Conservation (phyloP, 2,329 filamentous ascomycete genomes). For the Chaetomium strumarium region DNA sequence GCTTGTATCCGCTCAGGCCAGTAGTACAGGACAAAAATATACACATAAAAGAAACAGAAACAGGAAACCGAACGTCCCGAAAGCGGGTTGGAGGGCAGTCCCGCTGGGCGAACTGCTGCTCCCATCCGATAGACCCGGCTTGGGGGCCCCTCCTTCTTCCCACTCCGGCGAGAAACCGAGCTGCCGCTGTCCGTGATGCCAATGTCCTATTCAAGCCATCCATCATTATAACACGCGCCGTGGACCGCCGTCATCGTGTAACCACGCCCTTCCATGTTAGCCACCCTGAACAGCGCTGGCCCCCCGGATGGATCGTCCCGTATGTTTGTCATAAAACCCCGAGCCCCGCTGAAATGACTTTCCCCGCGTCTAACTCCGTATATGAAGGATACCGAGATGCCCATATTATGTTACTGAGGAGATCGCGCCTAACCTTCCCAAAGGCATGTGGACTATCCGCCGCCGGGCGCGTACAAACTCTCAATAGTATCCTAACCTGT, state of each 20-base stretch:
- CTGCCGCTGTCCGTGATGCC: conserved; percentile 2
- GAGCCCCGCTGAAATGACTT: conserved; percentile 15
- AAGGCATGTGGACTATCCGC: not conserved
- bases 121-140: not conserved
- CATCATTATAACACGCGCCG: conserved; percentile 8
- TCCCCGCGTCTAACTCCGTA: conserved; percentile 23
- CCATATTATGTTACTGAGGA: conserved; percentile 19
- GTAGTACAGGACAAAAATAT: conserved; percentile 18
- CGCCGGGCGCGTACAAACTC: not conserved
- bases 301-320: not conserved
- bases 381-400: conserved; percentile 24
- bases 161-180: not conserved
- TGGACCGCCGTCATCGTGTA: conserved; percentile 4
- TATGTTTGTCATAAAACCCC: conserved; percentile 19
- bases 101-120: not conserved
- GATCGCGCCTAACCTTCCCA: conserved; percentile 10
- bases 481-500: conserved; percentile 7
- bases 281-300: not conserved
- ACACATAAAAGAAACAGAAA: conserved; percentile 16
- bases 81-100: not conserved
- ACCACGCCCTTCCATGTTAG: not conserved
- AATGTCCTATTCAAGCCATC: not conserved
- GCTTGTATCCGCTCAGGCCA: conserved; percentile 10
- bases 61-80: conserved; percentile 5
- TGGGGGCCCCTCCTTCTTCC: not conserved